Evolutionary conservation across 2,329 filamentous ascomycete genomes (phyloP).

Genomic region (Venturia pyrina): DNA sequence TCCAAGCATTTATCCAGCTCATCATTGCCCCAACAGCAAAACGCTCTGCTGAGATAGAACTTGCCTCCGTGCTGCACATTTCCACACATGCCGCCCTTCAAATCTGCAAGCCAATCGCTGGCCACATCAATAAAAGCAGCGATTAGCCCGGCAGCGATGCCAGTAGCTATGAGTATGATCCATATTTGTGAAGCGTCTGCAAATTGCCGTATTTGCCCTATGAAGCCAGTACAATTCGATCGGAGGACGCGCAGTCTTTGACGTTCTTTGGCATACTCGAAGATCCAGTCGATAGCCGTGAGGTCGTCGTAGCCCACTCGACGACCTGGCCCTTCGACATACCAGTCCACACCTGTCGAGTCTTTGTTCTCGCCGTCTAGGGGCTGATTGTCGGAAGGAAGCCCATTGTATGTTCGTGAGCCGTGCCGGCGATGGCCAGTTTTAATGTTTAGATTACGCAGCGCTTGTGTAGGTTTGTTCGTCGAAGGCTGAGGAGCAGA

Average conservation of each 20-base stretch:
- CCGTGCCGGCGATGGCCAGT: slow-evolving; percentile 15
- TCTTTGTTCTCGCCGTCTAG: slow-evolving; percentile 36
- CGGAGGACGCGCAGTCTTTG: slow-evolving; percentile 73
- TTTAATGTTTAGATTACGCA: slow-evolving; percentile 13
- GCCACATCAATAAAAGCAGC: slow-evolving; percentile 84
- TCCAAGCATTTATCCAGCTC: slow-evolving; percentile 67
- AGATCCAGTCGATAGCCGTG: slow-evolving; percentile 99
- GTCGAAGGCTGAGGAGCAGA: slow-evolving; percentile 20
- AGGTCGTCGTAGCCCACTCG: slow-evolving; percentile 92
- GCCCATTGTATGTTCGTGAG: slow-evolving; percentile 30
- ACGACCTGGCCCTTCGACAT: slow-evolving; percentile 76
- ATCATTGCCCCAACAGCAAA: slow-evolving; percentile 90
- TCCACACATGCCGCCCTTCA: slow-evolving; percentile 83
- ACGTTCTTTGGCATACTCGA: slow-evolving; percentile 93
- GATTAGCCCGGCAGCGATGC: slow-evolving; percentile 70
- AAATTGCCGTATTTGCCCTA: slow-evolving; percentile 63
- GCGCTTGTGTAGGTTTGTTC: slow-evolving; percentile 19
- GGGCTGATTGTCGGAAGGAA: slow-evolving; percentile 30
- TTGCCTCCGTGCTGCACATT: slow-evolving; percentile 66
- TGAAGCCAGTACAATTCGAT: slow-evolving; percentile 56
- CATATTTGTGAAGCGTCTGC: slow-evolving; percentile 85
- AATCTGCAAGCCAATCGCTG: slow-evolving; percentile 85
- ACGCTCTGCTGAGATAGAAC: slow-evolving; percentile 84
- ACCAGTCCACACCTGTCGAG: slow-evolving; percentile 58
- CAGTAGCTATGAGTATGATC: slow-evolving; percentile 78